Conservation (phyloP, 2,329 filamentous ascomycete species). For the Periconia digitata region DNA sequence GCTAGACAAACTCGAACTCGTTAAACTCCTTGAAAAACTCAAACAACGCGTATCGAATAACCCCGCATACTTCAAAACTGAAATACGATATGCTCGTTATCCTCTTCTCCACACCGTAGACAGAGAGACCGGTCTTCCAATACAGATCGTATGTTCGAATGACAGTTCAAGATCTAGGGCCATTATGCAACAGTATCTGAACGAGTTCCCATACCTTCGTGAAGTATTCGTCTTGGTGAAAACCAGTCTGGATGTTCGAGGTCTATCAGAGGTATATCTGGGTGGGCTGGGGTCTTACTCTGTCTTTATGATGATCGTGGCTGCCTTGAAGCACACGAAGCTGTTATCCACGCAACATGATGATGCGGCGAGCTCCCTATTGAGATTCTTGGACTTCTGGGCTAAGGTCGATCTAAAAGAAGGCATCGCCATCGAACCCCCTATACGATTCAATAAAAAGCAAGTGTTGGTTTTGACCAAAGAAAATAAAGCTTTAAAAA, state of each 20-base stretch:
- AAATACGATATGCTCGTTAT: slow-evolving; percentile 35
- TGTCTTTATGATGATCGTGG: slow-evolving; percentile 60
- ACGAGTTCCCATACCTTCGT: slow-evolving; percentile 53
- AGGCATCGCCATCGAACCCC: slow-evolving; percentile 55
- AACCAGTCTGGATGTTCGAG: slow-evolving; percentile 53
- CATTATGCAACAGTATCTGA: slow-evolving; percentile 50
- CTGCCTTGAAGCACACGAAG: slow-evolving; percentile 50
- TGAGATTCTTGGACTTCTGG: slow-evolving; percentile 55
- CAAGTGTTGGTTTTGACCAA: slow-evolving; percentile 20
- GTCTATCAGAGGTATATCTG: slow-evolving; percentile 50
- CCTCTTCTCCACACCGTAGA: slow-evolving; percentile 50
- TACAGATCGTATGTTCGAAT: slow-evolving; percentile 55
- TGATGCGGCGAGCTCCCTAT: slow-evolving; percentile 48
- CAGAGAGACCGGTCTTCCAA: slow-evolving; percentile 48
- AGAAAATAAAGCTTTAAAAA: slow-evolving; percentile 14
- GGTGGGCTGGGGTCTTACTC: slow-evolving; percentile 58
- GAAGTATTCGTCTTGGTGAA: slow-evolving; percentile 55
- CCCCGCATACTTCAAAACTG: slow-evolving; percentile 15
- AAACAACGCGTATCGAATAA: background rate
- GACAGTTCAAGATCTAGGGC: slow-evolving; percentile 44
- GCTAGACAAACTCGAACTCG: background rate
- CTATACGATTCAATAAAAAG: slow-evolving; percentile 46
- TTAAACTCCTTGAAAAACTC: background rate
- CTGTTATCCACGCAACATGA: slow-evolving; percentile 25
- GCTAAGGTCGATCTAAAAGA: slow-evolving; percentile 48